Evolutionary conservation across 1,284 basidiomycete genomes (phyloP).

Genomic region (Cutaneotrichosporon cyanovorans): DNA sequence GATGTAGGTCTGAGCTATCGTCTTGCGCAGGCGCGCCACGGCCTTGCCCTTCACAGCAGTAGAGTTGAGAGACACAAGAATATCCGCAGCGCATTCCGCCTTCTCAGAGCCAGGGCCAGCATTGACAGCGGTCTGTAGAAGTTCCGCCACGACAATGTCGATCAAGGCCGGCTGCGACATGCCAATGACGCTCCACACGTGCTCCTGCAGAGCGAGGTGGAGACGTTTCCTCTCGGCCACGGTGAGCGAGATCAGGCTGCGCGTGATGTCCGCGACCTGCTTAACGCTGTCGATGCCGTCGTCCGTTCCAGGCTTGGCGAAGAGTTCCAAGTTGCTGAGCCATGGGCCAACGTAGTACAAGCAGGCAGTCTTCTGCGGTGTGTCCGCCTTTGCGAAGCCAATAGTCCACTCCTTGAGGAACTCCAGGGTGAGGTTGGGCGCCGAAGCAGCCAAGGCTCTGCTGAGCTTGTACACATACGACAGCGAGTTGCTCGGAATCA

Average conservation of each 20-base stretch:
- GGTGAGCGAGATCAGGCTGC: constrained; percentile 66
- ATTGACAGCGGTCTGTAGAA: constrained; percentile 70
- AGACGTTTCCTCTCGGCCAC: constrained; percentile 60
- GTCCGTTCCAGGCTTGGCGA: constrained; percentile 59
- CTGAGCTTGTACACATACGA: constrained; percentile 61
- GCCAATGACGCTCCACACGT: constrained; percentile 67
- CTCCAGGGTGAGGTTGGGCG: constrained; percentile 73
- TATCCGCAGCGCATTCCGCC: constrained; percentile 67
- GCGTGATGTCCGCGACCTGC: constrained; percentile 63
- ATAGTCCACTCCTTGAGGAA: constrained; percentile 73
- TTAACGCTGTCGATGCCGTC: constrained; percentile 30
- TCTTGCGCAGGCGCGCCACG: constrained; percentile 69
- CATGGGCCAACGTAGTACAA: constrained; percentile 76
- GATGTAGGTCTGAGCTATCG: constrained; percentile 63
- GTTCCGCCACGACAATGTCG: constrained; percentile 66
- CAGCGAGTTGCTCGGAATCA: constrained; percentile 63
- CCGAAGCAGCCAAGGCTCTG: constrained; percentile 61
- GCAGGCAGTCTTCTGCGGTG: constrained; percentile 60
- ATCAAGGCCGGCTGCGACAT: constrained; percentile 59
- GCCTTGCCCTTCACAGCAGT: constrained; percentile 70
- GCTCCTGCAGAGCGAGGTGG: constrained; percentile 59
- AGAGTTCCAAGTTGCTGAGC: constrained; percentile 68
- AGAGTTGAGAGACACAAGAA: constrained; percentile 64
- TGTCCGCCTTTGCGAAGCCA: constrained; percentile 52
- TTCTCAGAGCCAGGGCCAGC: constrained; percentile 66